A percentile compares a stretch with the other conserved stretches of the same genome.
phyloP scores from a whole-genome alignment of 768 basidiomycete genomes.

The Termitomyces sp. region DNA sequence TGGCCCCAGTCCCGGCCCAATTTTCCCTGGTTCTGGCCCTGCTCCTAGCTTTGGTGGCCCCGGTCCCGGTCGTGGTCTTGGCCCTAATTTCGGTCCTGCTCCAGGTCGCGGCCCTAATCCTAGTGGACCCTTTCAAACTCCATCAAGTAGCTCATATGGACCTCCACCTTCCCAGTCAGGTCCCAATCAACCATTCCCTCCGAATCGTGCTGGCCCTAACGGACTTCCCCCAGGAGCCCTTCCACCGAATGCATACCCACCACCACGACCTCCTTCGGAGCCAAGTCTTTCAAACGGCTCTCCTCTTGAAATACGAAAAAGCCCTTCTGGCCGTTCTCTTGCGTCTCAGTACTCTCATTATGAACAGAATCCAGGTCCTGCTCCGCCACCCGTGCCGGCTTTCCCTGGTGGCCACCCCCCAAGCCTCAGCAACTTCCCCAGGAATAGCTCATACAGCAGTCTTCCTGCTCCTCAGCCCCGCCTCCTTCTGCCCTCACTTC shows the following conservation, averaged over 20 bases:
- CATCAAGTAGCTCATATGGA: conserved; percentile 5
- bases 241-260: conserved; percentile 21
- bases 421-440: conserved; percentile 25
- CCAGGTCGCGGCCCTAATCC: conserved; percentile 11
- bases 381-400: conserved; percentile 37
- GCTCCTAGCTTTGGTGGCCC: neutral
- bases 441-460: conserved; percentile 35
- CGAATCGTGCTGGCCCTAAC: conserved; percentile 15
- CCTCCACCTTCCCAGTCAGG: conserved; percentile 17
- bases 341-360: conserved; percentile 47
- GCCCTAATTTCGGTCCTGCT: conserved; percentile 3
- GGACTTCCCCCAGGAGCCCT: conserved; percentile 9
- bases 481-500: conserved; percentile 61
- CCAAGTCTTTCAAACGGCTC: conserved; percentile 30
- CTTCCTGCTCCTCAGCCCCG: conserved; percentile 43
- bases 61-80: neutral
- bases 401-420: conserved; percentile 34
- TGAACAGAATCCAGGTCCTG: conserved; percentile 23
- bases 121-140: conserved; percentile 6
- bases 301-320: conserved; percentile 40
- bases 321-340: conserved; percentile 57
- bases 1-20: neutral
- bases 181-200: conserved; percentile 9
- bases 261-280: conserved; percentile 45
- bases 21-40: neutral